phyloP scores from a whole-genome alignment of 2,329 filamentous ascomycete species.

The Fusarium tjaetaba region DNA sequence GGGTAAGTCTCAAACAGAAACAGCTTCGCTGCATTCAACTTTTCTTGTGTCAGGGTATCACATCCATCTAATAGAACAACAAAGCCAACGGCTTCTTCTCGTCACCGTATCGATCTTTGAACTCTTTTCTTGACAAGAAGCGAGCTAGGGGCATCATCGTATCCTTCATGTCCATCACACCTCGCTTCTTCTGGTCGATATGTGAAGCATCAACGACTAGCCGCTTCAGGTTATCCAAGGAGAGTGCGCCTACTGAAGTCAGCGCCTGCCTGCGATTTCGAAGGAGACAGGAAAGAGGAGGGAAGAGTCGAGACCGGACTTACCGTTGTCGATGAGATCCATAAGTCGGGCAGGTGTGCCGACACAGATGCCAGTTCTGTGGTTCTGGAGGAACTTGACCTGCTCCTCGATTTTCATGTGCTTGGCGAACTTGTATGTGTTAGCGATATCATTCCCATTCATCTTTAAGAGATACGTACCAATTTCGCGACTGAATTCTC shows the following conservation, averaged over 20 bases:
- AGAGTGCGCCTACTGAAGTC: slow-evolving; percentile 67
- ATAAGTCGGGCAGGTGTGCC: slow-evolving; percentile 87
- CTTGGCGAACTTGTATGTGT: slow-evolving; percentile 77
- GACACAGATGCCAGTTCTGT: slow-evolving; percentile 84
- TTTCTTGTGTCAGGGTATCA: slow-evolving; percentile 37
- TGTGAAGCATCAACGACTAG: slow-evolving; percentile 92
- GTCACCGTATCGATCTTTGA: slow-evolving; percentile 75
- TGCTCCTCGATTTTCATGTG: slow-evolving; percentile 96
- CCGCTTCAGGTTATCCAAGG: slow-evolving; percentile 75
- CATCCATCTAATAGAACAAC: slow-evolving; percentile 68
- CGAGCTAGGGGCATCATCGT: slow-evolving; percentile 82
- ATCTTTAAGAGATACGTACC: slow-evolving; percentile 48
- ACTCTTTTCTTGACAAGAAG: slow-evolving; percentile 75
- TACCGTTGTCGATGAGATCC: slow-evolving; percentile 84
- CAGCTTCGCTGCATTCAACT: not conserved
- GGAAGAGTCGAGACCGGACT: slow-evolving; percentile 36
- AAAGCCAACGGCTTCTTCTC: slow-evolving; percentile 67
- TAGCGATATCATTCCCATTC: not conserved
- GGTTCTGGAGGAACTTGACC: slow-evolving; percentile 75
- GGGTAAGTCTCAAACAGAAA: not conserved
- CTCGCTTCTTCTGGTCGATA: slow-evolving; percentile 93
- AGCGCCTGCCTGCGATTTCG: not conserved
- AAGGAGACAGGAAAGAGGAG: not conserved
- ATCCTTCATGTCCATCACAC: slow-evolving; percentile 95
- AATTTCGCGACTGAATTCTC: slow-evolving; percentile 85